A percentile compares a stretch with the other conserved stretches of the same genome.
Evolutionary conservation across 1,284 basidiomycete species (phyloP).

Genomic region (Cutaneotrichosporon cyanovorans): DNA sequence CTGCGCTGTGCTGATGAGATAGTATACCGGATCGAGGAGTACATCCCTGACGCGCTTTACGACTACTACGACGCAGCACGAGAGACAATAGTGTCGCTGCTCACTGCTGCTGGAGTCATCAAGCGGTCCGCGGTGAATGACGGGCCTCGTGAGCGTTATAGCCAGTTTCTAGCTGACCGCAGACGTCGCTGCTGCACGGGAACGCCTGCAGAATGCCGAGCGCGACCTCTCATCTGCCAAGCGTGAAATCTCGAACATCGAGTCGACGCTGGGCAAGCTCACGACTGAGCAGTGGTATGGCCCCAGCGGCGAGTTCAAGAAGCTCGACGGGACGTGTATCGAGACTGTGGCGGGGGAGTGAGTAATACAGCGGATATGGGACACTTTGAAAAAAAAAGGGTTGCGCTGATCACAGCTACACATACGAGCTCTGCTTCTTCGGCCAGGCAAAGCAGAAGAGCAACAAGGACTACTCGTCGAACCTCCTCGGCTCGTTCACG

Average conservation of each 20-base stretch:
- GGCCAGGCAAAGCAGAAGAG: conserved; percentile 80
- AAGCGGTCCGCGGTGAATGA: conserved; percentile 20
- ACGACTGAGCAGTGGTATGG: conserved; percentile 63
- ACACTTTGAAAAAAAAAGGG: too few relatives aligned
- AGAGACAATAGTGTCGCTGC: conserved; percentile 57
- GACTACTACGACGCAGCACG: conserved; percentile 69
- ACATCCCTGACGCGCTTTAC: conserved; percentile 74
- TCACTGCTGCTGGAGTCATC: conserved; percentile 8
- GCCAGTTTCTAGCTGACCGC: conserved; percentile 38
- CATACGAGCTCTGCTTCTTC: conserved; percentile 94
- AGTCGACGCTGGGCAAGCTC: conserved; percentile 33
- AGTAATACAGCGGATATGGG: too few relatives aligned
- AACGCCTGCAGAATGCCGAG: conserved; percentile 49
- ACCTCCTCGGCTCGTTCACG: conserved; percentile 74
- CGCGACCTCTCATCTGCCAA: conserved; percentile 46
- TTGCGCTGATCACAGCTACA: conserved; percentile 57
- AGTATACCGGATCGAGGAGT: conserved; percentile 77
- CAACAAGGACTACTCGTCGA: conserved; percentile 67
- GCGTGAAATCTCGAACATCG: conserved; percentile 21
- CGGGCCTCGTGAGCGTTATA: conserved; percentile 30
- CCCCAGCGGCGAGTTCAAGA: conserved; percentile 86
- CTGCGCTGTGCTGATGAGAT: conserved; percentile 7
- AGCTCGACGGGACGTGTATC: conserved; percentile 75
- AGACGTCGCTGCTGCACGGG: conserved; percentile 51
- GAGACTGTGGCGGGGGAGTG: conserved; percentile 80